Percentiles rank a stretch among this genome's conserved stretches.
Conservation (phyloP, 2,329 filamentous ascomycete genomes). For the Apiospora rasikravindrae region DNA sequence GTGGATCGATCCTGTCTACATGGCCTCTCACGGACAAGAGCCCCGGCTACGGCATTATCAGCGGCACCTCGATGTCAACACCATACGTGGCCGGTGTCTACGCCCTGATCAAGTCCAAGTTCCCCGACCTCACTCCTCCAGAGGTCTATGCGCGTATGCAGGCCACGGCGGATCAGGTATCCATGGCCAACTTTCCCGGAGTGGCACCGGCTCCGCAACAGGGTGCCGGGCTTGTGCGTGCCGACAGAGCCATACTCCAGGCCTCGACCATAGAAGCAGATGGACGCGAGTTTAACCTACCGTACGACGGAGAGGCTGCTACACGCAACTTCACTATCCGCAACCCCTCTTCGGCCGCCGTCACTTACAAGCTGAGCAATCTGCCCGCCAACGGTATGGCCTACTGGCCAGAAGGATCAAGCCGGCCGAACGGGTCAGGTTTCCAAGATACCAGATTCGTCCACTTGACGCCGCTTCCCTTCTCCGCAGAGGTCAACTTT, state of each 20-base stretch:
- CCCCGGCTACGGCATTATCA: slow-evolving; percentile 52
- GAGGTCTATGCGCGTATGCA: background rate
- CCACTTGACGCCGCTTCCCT: background rate
- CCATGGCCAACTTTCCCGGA: background rate
- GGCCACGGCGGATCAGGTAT: background rate
- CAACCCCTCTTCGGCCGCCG: background rate
- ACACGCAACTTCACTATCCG: background rate
- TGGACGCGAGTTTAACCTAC: background rate
- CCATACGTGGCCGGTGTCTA: slow-evolving; percentile 50
- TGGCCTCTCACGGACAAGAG: slow-evolving; percentile 38
- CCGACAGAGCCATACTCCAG: background rate
- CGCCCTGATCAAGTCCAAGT: slow-evolving; percentile 32
- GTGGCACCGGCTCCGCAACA: background rate
- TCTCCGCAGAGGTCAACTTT: background rate
- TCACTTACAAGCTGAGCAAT: background rate
- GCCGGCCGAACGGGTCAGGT: background rate
- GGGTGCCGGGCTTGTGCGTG: background rate
- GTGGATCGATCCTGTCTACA: slow-evolving; percentile 57
- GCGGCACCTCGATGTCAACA: slow-evolving; percentile 60
- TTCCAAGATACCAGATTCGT: background rate
- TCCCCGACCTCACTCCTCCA: slow-evolving; percentile 30
- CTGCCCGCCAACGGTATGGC: background rate
- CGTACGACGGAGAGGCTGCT: background rate
- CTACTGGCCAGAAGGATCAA: background rate
- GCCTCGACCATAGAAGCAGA: background rate